Evolutionary conservation across 768 basidiomycete genomes (phyloP), one percentile per base, ranked within the genome.

Genomic region (Trametes elegans): DNA sequence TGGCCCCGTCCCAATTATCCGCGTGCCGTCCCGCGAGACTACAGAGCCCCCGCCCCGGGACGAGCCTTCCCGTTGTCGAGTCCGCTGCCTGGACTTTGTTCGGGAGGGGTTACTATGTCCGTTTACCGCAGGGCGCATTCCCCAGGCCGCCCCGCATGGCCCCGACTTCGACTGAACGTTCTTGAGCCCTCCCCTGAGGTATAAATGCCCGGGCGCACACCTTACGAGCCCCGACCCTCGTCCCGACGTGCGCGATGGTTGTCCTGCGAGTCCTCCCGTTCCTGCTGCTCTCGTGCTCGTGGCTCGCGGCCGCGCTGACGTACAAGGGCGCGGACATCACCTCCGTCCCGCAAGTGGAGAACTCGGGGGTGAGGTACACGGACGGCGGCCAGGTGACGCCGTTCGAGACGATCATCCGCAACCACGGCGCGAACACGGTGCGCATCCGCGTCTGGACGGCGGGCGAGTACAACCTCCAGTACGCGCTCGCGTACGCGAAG

Each of bases 361-460:
- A 72, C n/a, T 62, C 73, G 1, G 81, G 82, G 8, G 63, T 70
- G 14, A 66, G 59, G 0, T 83, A 76, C 68, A 72, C 75, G 23
- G 79, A 81, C 55, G 64, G 67, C 19, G 73, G 74, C 1, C 49
- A 58, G 28, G 60, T 61, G 7, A 53, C 62, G 42, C 59, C 69
- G 1, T 77, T 83, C 54, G 83, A 86, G 61, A 75, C 70, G 0
- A 85, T 86, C 49, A 69, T 84, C 7, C 66, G 67, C 10, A 74
- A 74, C 42, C 78, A 82, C 55, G 84, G 83, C 28, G 71, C 74
- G 40, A 85, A 84, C 57, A 69, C 82, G 7, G 83, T 79, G 8
- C 77, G 84, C 11, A 79, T 84, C 40, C 73, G 84, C 11, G 68
- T 86, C 26, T 86, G 84, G 84, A 84, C 82, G 0, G 78, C 81